Evolutionary conservation across 1,284 basidiomycete genomes (phyloP).

Genomic region (Ceratobasidium sp.): DNA sequence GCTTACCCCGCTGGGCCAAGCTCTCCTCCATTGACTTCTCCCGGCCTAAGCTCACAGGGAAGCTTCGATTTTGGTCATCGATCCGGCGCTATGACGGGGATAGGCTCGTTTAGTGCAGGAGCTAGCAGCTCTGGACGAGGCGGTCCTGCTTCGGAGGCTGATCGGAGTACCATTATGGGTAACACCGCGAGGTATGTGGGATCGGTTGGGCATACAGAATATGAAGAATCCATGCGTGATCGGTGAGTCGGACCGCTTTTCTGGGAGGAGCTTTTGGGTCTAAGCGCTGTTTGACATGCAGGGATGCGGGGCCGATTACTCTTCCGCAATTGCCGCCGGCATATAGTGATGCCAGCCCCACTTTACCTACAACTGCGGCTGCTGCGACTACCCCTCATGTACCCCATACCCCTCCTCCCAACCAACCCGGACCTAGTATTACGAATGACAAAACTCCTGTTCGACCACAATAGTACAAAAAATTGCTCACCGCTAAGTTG

Average conservation of each 20-base stretch:
- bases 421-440: background rate
- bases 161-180: too few relatives aligned
- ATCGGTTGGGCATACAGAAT: constrained; percentile 28
- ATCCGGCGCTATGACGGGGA: background rate
- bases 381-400: background rate
- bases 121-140: constrained; percentile 6
- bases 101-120: constrained; percentile 20
- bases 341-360: background rate
- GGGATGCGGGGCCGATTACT: constrained; percentile 4
- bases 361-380: background rate
- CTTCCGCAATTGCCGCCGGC: constrained; percentile 10
- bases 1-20: background rate
- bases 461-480: background rate
- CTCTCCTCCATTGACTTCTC: background rate
- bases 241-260: background rate
- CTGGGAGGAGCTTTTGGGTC: background rate
- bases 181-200: background rate
- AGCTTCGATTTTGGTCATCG: constrained; percentile 9
- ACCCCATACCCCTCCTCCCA: background rate
- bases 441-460: background rate
- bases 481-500: too few relatives aligned
- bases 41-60: constrained; percentile 8
- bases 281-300: background rate
- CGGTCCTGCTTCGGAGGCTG: background rate
- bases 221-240: constrained; percentile 40